Evolutionary conservation across 495 filamentous ascomycete genomes (phyloP).

Genomic region (Achaetomiella virescens): DNA sequence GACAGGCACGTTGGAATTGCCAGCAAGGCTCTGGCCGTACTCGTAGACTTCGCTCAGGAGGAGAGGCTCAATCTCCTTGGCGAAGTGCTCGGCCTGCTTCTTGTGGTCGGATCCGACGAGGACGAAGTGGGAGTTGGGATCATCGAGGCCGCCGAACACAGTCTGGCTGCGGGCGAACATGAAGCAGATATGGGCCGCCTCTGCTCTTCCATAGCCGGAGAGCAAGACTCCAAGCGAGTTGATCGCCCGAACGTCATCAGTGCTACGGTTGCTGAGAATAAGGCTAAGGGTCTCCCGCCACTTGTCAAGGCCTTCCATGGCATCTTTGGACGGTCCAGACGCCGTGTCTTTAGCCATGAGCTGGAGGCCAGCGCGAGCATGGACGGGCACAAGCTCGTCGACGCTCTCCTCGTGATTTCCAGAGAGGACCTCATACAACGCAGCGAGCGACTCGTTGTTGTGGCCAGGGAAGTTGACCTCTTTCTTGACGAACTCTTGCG

Average conservation of each 20-base stretch:
- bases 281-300: slow-evolving; percentile 89
- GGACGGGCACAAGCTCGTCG: slow-evolving; percentile 92
- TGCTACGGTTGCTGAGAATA: slow-evolving; percentile 78
- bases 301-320: slow-evolving; percentile 76
- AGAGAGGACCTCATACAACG: slow-evolving; percentile 86
- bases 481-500: slow-evolving; percentile 86
- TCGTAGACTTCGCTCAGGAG: slow-evolving; percentile 92
- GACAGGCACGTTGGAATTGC: slow-evolving; percentile 46
- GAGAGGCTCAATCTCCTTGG: slow-evolving; percentile 74
- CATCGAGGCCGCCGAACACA: slow-evolving; percentile 77
- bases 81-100: slow-evolving; percentile 55
- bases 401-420: slow-evolving; percentile 92
- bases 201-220: slow-evolving; percentile 76
- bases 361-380: slow-evolving; percentile 84
- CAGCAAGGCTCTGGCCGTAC: slow-evolving; percentile 64
- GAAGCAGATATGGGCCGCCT: slow-evolving; percentile 86
- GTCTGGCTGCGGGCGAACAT: slow-evolving; percentile 52
- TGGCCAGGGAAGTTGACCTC: slow-evolving; percentile 75
- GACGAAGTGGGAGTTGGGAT: slow-evolving; percentile 68
- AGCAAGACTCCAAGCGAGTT: slow-evolving; percentile 76
- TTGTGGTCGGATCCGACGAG: slow-evolving; percentile 79
- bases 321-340: slow-evolving; percentile 59
- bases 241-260: slow-evolving; percentile 69
- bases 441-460: slow-evolving; percentile 78
- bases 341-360: slow-evolving; percentile 68